Evolutionary conservation across 2,329 filamentous ascomycete genomes (phyloP), one percentile per base, ranked within the genome.

Genomic region (Neofusicoccum umdonicola): DNA sequence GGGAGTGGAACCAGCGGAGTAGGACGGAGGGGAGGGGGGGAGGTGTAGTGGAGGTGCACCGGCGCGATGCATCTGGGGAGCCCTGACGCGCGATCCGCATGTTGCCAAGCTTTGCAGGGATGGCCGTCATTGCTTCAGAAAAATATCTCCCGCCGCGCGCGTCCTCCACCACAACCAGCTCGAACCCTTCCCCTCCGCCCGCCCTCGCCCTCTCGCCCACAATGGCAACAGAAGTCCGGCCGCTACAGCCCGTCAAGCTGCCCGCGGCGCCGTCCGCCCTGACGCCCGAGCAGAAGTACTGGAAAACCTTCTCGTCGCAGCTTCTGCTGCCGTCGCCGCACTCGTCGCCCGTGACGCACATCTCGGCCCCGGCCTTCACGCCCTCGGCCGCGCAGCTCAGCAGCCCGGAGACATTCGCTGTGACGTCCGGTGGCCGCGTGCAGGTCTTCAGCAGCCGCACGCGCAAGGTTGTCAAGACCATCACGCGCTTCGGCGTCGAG

Each of bases 401-500:
- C 17, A 66, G 76, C 31, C 81, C 79, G 77, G 89, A 93, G 74
- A 84, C 90, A 64, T 98, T 99, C 77, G 93, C 92, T 64, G 91
- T 97, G 67, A 98, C 94, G n/a, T 93, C 93, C 13, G 94, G 95
- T 66, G 92, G 92, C 63, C 89, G 95, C 66, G 88, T 99, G 52
- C 94, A 98, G 79, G 88, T 99, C 67, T 97, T 93, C 84, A 97
- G 92, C 60, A 91, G 91, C 73, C 90, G 92, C 75, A 97, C 93
- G 48, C 88, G 94, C 66, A 96, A 97, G 79, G 86, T 95, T 11
- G 82, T 97, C 73, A 97, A 97, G 82, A 97, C 93, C 9, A 95
- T 99, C 72, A 93, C 92, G 67, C 88, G 95, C 66, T 98, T 99
- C 77, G 78, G 77, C 58, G 78, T 81, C 64, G 90, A 93, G 73